Evolutionary conservation across 164 flowering plant species (phyloP).

Genomic region (Warburgia ugandensis): DNA sequence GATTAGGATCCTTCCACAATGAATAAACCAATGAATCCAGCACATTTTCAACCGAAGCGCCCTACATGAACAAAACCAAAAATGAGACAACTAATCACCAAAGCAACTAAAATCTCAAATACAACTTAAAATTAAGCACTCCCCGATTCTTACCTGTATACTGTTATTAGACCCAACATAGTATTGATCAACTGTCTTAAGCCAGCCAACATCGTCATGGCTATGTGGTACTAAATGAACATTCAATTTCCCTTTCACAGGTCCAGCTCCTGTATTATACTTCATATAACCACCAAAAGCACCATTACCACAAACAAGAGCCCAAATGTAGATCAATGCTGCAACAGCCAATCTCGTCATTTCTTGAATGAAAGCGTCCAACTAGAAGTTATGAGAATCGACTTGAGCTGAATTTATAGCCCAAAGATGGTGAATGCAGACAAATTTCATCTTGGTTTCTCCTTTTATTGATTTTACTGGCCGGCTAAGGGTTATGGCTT

Average conservation of each 20-base stretch:
- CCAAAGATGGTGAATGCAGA: background rate
- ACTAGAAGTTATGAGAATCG: background rate
- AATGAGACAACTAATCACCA: background rate
- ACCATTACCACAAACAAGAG: background rate
- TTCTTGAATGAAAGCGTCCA: background rate
- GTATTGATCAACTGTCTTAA: slow-evolving; percentile 91
- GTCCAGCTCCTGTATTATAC: slow-evolving; percentile 48
- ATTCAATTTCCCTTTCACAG: slow-evolving; percentile 60
- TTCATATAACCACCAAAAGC: slow-evolving; percentile 2
- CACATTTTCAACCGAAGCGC: slow-evolving; percentile 65
- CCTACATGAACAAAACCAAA: slow-evolving; percentile 25
- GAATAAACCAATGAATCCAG: slow-evolving; percentile 68
- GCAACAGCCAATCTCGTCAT: background rate
- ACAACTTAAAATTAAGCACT: background rate
- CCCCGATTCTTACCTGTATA: slow-evolving; percentile 42
- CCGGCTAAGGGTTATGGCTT: too few relatives aligned
- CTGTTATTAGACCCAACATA: slow-evolving; percentile 77
- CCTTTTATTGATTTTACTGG: background rate
- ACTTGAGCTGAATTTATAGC: too few relatives aligned
- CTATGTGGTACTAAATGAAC: slow-evolving; percentile 86
- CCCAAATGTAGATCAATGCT: background rate
- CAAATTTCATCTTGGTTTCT: background rate
- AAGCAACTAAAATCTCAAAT: background rate
- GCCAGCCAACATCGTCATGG: slow-evolving; percentile 92
- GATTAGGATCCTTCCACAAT: slow-evolving; percentile 49